Conservation (phyloP, 2,329 filamentous ascomycete species). For the Pseudonectria foliicola region DNA sequence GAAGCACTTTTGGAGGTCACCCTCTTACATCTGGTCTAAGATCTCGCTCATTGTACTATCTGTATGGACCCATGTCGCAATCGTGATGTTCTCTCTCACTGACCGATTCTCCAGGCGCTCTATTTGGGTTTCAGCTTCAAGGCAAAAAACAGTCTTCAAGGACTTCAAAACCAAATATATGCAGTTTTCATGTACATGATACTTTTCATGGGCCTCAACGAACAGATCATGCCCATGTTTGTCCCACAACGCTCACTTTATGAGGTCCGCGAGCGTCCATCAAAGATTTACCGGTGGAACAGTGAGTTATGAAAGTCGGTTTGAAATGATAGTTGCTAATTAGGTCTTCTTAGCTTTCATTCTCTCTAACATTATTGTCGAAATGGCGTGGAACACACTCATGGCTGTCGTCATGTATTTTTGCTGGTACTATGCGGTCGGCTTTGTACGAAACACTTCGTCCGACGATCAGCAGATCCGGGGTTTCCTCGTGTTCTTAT, state of each 20-base stretch:
- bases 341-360: slow-evolving; percentile 11
- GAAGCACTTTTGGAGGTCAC: slow-evolving; percentile 31
- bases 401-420: slow-evolving; percentile 20
- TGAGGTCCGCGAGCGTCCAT: slow-evolving; percentile 61
- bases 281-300: slow-evolving; percentile 48
- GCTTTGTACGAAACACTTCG: slow-evolving; percentile 19
- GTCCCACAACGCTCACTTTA: slow-evolving; percentile 60
- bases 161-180: slow-evolving; percentile 62
- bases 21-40: slow-evolving; percentile 55
- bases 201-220: slow-evolving; percentile 53
- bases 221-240: slow-evolving; percentile 66
- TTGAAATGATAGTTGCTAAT: background rate
- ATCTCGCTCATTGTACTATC: slow-evolving; percentile 23
- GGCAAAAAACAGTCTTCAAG: slow-evolving; percentile 46
- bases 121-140: slow-evolving; percentile 65
- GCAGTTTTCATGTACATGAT: slow-evolving; percentile 61
- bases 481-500: slow-evolving; percentile 20
- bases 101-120: slow-evolving; percentile 26
- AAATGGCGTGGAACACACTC: slow-evolving; percentile 16
- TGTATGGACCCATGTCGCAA: slow-evolving; percentile 3
- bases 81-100: rapidly evolving
- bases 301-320: slow-evolving; percentile 5
- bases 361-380: slow-evolving; percentile 18
- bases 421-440: slow-evolving; percentile 22
- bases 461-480: slow-evolving; percentile 13